These are phyloP conservation scores for Paracoccidioides brasiliensis DNA, from an alignment of 2,329 filamentous ascomycete species.

Conservation along the genomic window DNA sequence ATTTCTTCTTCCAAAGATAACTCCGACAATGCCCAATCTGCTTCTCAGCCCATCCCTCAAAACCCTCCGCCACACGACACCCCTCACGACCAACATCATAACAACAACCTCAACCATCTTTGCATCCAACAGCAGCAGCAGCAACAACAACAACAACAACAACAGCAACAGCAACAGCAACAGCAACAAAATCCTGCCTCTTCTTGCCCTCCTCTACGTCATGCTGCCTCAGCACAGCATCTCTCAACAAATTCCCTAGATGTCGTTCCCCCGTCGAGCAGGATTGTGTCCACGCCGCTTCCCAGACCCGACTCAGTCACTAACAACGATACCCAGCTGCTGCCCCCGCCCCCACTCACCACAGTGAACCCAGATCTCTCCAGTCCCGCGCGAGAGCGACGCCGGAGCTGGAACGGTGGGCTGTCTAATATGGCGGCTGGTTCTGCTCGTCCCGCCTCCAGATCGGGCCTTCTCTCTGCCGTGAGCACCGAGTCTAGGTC, in stretches of 20 bases:
- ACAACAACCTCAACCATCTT: not conserved
- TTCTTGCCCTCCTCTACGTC: conserved; percentile 3
- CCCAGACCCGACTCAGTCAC: conserved; percentile 11
- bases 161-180: not conserved
- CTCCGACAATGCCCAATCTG: not conserved
- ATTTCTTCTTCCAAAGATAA: conserved; percentile 22
- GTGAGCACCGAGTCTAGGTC: conserved; percentile 12
- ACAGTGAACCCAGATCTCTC: conserved; percentile 26
- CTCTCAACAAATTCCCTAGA: not conserved
- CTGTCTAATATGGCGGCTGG: conserved; percentile 24
- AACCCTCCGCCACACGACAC: not conserved
- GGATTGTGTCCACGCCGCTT: conserved; percentile 12
- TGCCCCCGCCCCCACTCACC: conserved; percentile 29
- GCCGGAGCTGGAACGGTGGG: conserved; percentile 22
- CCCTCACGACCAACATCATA: not conserved
- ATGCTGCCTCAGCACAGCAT: conserved; percentile 10
- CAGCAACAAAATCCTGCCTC: not conserved
- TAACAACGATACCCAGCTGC: conserved; percentile 14
- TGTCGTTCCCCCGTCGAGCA: not conserved
- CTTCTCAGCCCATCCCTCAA: not conserved
- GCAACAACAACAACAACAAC: not conserved
- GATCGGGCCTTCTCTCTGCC: conserved; percentile 19
- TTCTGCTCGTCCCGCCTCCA: conserved; percentile 21
- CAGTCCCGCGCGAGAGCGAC: conserved; percentile 25
- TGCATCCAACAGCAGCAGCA: not conserved